Evolutionary conservation across 805 yeast genomes (phyloP), one percentile per base, ranked within the genome.

Genomic region (Saccharomyces eubayanus): DNA sequence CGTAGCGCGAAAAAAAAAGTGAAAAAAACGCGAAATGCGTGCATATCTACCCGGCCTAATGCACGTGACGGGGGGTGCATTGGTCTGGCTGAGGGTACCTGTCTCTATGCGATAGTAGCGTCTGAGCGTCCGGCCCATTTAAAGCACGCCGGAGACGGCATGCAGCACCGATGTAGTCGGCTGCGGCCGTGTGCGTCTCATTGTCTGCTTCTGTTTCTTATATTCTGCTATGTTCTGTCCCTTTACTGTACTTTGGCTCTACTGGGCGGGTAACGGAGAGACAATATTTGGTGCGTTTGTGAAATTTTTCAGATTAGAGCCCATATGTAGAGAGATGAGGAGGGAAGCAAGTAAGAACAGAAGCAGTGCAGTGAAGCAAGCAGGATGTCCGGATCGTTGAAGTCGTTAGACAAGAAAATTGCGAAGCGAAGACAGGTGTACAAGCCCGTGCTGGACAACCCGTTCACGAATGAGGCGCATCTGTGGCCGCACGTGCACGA

Each of bases 401-500:
- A 77, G 57, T 77, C 75, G 24, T 55, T 75, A 1, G 85, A 82
- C 50, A 70, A 72, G 57, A 77, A 54, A 28, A 50, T 61, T 10
- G 63, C 63, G 5, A 58, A 75, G 62, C 71, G 79, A 51, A 74
- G 77, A 56, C 83, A 81, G 57, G 81, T 83, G 6, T 81, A 80
- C 67, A 83, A 80, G 65, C 88, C 90, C 0, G 70, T 85, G 1
- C 69, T 85, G 21, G 84, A 83, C 29, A 82, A 81, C 56, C 89
- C 90, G 2, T 83, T 73, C 61, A 77, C 85, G 0, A 75, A 75
- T 50, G 72, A 77, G 8, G 68, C 64, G 9, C 75, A 78, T 69
- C 76, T 79, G 6, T 71, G 72, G 62, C 72, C 72, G 11, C 65
- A 53, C 41, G 69, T 69, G 6, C 61, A 74, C 1, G 77, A 74